Percentiles rank a stretch among this genome's conserved stretches.
Conservation (phyloP, 768 basidiomycete species). For the Chiua virens region DNA sequence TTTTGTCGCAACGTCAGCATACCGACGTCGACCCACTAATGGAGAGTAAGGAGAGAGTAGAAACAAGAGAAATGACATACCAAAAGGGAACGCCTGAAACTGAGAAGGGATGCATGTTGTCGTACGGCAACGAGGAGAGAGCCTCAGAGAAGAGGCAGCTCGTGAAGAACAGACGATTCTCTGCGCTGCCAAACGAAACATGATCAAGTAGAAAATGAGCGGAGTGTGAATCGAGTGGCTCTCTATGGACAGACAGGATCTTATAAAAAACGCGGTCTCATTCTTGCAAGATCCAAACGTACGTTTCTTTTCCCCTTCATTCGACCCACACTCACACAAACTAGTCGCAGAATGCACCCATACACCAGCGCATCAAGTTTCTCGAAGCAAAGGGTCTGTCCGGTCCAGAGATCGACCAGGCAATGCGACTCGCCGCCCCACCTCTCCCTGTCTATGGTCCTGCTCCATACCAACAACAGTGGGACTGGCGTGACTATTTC, state of each 20-base stretch:
- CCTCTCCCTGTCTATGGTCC: slow-evolving; percentile 12
- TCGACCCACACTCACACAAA: slow-evolving; percentile 1
- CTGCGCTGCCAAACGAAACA: slow-evolving; percentile 33
- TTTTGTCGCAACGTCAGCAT: slow-evolving; percentile 62
- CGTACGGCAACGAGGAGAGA: slow-evolving; percentile 14
- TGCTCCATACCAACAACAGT: slow-evolving; percentile 46
- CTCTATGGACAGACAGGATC: slow-evolving; percentile 61
- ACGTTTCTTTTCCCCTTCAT: slow-evolving; percentile 8
- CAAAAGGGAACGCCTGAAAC: slow-evolving; percentile 4
- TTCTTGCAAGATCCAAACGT: slow-evolving; percentile 89
- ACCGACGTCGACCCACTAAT: slow-evolving; percentile 46
- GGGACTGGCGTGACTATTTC: slow-evolving; percentile 99
- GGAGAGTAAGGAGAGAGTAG: not conserved
- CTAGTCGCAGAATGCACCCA: slow-evolving; percentile 74
- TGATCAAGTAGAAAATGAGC: slow-evolving; percentile 14
- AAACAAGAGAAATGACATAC: not conserved
- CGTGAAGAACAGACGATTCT: slow-evolving; percentile 1
- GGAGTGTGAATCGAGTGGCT: slow-evolving; percentile 33
- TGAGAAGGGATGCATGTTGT: slow-evolving; percentile 9
- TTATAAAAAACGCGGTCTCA: slow-evolving; percentile 76
- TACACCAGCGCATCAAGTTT: slow-evolving; percentile 87
- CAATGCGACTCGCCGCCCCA: slow-evolving; percentile 62
- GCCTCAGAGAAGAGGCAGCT: not conserved
- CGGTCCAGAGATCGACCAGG: slow-evolving; percentile 80
- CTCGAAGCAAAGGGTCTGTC: slow-evolving; percentile 94